Evolutionary conservation across 2,329 filamentous ascomycete genomes (phyloP).

Genomic region (Monilinia aucupariae): DNA sequence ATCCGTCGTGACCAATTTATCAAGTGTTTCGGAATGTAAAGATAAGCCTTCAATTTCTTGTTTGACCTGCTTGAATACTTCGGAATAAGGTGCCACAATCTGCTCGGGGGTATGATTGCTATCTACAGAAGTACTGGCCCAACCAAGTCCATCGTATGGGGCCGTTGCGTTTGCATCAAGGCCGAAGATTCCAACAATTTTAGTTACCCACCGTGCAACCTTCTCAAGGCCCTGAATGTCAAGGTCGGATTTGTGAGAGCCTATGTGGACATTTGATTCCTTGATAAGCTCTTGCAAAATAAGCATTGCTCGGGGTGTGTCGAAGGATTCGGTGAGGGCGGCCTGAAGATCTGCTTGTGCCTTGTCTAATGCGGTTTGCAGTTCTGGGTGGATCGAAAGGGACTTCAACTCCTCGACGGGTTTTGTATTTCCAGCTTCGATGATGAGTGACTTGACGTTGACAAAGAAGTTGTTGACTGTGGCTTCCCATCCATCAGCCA

Average conservation of each 20-base stretch:
- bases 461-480: conserved; percentile 48
- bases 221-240: conserved; percentile 47
- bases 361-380: conserved; percentile 37
- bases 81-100: conserved; percentile 44
- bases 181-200: conserved; percentile 78
- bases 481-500: conserved; percentile 68
- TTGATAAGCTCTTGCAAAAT: conserved; percentile 73
- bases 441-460: conserved; percentile 36
- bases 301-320: conserved; percentile 75
- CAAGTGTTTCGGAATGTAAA: conserved; percentile 44
- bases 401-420: conserved; percentile 24
- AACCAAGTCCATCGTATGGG: conserved; percentile 53
- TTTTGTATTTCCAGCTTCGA: conserved; percentile 6
- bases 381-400: conserved; percentile 10
- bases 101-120: conserved; percentile 36
- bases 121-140: conserved; percentile 42
- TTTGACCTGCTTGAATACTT: conserved; percentile 43
- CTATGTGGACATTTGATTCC: conserved; percentile 62
- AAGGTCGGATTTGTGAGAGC: conserved; percentile 39
- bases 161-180: conserved; percentile 58
- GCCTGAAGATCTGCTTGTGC: conserved; percentile 50
- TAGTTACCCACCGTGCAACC: conserved; percentile 73
- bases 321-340: conserved; percentile 77
- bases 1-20: conserved; percentile 41
- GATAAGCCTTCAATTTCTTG: conserved; percentile 44